These are phyloP conservation scores for Russula lepida DNA, from an alignment of 768 basidiomycete genomes.

Conservation along the genomic window DNA sequence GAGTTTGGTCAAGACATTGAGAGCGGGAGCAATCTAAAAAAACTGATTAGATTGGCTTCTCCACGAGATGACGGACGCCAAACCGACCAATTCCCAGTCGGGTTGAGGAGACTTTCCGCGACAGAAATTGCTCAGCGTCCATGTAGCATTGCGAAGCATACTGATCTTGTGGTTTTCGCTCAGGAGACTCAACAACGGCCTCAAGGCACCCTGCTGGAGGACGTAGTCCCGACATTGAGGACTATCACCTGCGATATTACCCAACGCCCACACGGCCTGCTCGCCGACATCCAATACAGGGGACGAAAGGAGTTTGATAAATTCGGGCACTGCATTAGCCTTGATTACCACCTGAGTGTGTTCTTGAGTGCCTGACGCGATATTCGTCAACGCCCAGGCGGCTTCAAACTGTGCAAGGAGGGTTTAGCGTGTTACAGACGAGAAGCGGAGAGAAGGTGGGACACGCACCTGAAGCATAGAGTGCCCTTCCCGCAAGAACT, in stretches of 20 bases:
- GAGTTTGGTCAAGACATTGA: slow-evolving; percentile 94
- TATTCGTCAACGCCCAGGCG: slow-evolving; percentile 97
- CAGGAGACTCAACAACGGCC: slow-evolving; percentile 80
- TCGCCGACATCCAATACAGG: slow-evolving; percentile 93
- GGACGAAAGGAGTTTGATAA: slow-evolving; percentile 94
- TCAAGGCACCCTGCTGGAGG: slow-evolving; percentile 83
- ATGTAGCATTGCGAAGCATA: slow-evolving; percentile 97
- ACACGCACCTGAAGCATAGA: slow-evolving; percentile 75
- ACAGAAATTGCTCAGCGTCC: slow-evolving; percentile 99
- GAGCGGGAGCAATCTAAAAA: slow-evolving; percentile 84
- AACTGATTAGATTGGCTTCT: slow-evolving; percentile 17
- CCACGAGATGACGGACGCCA: slow-evolving; percentile 4
- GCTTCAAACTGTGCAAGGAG: slow-evolving; percentile 70
- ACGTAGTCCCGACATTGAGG: slow-evolving; percentile 97
- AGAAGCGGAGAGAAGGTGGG: neutral
- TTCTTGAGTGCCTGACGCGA: slow-evolving; percentile 95
- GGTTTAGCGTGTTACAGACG: neutral
- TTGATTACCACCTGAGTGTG: slow-evolving; percentile 98
- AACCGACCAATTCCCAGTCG: slow-evolving; percentile 87
- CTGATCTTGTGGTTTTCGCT: slow-evolving; percentile 98
- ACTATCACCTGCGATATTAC: slow-evolving; percentile 98
- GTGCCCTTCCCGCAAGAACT: slow-evolving; percentile 75
- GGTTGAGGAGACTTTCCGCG: slow-evolving; percentile 97
- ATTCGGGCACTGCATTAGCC: slow-evolving; percentile 91
- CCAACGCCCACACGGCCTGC: slow-evolving; percentile 99